phyloP scores from a whole-genome alignment of 2,329 filamentous ascomycete species.

The Aspergillus fijiensis region DNA sequence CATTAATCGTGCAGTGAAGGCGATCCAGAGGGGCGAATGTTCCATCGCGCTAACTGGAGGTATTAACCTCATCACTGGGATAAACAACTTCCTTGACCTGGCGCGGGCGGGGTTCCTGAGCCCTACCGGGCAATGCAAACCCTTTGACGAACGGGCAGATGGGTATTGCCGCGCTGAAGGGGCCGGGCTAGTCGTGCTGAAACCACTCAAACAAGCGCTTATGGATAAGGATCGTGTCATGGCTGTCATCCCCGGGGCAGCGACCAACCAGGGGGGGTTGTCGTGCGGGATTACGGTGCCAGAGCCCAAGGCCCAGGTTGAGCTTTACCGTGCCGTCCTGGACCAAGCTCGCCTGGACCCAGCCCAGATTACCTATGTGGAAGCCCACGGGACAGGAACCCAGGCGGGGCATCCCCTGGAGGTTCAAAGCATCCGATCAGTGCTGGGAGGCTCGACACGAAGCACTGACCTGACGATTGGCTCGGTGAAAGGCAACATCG shows the following conservation, averaged over 20 bases:
- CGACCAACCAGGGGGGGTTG: conserved; percentile 34
- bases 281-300: conserved; percentile 17
- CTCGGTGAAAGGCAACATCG: conserved; percentile 35
- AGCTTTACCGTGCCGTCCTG: conserved; percentile 18
- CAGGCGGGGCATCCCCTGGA: conserved; percentile 31
- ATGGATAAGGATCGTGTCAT: conserved; percentile 48
- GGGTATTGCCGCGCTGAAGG: conserved; percentile 16
- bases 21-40: not conserved
- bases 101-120: conserved; percentile 2
- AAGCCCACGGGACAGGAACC: conserved; percentile 37
- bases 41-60: conserved; percentile 30
- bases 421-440: conserved; percentile 20
- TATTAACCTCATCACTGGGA: conserved; percentile 27
- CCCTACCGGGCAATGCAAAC: not conserved
- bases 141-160: conserved; percentile 12
- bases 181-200: conserved; percentile 4
- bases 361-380: conserved; percentile 28
- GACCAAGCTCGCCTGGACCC: conserved; percentile 17
- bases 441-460: conserved; percentile 17
- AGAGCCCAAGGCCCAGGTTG: not conserved
- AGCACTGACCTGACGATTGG: conserved; percentile 19
- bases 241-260: conserved; percentile 36
- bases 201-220: conserved; percentile 44
- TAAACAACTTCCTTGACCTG: conserved; percentile 1
- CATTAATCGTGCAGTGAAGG: conserved; percentile 7